These are phyloP conservation scores for Phytophthora niederhauseri DNA, from an alignment of 352 stramenopile species.

Conservation along the genomic window DNA sequence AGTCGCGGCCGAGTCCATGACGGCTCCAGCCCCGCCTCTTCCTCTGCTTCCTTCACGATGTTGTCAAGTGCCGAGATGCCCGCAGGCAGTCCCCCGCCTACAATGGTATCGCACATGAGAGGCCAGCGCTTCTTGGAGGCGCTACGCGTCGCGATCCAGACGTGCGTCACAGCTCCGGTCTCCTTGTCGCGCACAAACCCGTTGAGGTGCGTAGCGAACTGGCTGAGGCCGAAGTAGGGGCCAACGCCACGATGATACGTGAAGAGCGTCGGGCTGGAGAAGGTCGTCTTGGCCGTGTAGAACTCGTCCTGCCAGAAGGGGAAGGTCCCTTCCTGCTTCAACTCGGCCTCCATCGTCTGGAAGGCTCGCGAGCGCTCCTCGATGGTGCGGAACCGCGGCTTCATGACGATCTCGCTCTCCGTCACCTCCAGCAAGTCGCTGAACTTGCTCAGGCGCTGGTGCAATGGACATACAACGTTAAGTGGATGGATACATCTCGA, in stretches of 20 bases:
- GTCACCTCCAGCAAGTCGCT: slow-evolving; percentile 40
- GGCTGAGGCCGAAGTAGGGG: slow-evolving; percentile 62
- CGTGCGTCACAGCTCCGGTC: slow-evolving; percentile 37
- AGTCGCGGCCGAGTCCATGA: slow-evolving; percentile 44
- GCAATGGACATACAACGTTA: neutral
- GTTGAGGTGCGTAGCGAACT: slow-evolving; percentile 78
- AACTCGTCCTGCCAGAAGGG: slow-evolving; percentile 65
- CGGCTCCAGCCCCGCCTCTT: slow-evolving; percentile 60
- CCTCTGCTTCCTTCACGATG: slow-evolving; percentile 74
- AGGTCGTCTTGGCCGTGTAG: slow-evolving; percentile 59
- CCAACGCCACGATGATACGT: slow-evolving; percentile 70
- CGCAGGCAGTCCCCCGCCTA: slow-evolving; percentile 59
- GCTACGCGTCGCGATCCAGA: slow-evolving; percentile 72
- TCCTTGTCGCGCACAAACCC: slow-evolving; percentile 55
- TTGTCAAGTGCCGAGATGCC: slow-evolving; percentile 61
- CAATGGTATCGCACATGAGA: slow-evolving; percentile 62
- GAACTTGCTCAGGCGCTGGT: slow-evolving; percentile 43
- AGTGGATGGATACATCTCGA: neutral
- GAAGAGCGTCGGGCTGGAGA: slow-evolving; percentile 57
- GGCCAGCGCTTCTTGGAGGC: slow-evolving; percentile 58
- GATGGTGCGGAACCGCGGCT: slow-evolving; percentile 27
- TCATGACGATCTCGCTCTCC: slow-evolving; percentile 40
- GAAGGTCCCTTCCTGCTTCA: slow-evolving; percentile 57
- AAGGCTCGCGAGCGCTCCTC: slow-evolving; percentile 57
- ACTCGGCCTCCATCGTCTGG: slow-evolving; percentile 39